phyloP scores from a whole-genome alignment of 2,329 filamentous ascomycete species.

The Microascus cirrosus region DNA sequence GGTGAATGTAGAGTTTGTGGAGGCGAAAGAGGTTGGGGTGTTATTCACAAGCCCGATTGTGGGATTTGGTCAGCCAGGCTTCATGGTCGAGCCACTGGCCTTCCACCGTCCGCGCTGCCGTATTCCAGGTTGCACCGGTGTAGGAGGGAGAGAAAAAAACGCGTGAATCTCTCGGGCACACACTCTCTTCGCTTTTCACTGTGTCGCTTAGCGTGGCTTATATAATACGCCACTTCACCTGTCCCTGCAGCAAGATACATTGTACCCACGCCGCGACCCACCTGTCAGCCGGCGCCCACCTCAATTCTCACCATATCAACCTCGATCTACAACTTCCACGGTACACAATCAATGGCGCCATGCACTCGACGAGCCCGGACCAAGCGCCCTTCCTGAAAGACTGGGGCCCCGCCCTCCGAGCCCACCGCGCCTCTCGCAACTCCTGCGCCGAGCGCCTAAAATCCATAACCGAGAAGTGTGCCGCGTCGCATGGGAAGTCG shows the following conservation, averaged over 20 bases:
- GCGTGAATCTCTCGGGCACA: not conserved
- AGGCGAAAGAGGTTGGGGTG: not conserved
- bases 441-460: constrained; percentile 29
- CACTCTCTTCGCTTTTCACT: not conserved
- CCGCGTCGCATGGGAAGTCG: constrained; percentile 26
- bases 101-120: not conserved
- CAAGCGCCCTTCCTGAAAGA: constrained; percentile 6
- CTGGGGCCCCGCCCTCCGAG: constrained; percentile 7
- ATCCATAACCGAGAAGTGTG: constrained; percentile 29
- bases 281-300: not conserved
- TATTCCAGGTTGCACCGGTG: not conserved
- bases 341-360: not conserved
- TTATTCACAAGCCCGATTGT: not conserved
- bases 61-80: not conserved
- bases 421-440: constrained; percentile 6
- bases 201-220: not conserved
- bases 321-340: not conserved
- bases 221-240: not conserved
- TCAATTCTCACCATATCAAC: not conserved
- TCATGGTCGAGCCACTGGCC: not conserved
- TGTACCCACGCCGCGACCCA: no score
- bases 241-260: no score
- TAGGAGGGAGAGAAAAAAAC: not conserved
- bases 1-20: not conserved
- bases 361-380: not conserved